Percentiles rank a stretch among this genome's conserved stretches.
Evolutionary conservation across 2,329 filamentous ascomycete genomes (phyloP).

Genomic region (Chrysoporthe austroafricana): DNA sequence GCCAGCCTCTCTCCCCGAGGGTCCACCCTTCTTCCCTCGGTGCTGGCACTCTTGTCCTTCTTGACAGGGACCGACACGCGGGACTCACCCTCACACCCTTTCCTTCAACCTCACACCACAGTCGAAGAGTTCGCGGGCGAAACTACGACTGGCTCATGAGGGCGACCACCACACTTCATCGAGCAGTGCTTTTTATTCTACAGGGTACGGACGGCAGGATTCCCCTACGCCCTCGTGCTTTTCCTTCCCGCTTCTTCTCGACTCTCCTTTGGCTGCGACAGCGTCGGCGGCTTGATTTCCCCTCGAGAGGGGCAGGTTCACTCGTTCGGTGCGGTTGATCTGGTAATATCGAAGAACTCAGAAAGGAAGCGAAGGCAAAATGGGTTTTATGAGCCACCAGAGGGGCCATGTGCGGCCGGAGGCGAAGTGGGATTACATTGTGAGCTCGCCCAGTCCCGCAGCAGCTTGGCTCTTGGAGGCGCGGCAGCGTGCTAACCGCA

Average conservation of each 20-base stretch:
- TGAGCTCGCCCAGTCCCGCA: constrained; percentile 46
- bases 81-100: background rate
- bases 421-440: constrained; percentile 94
- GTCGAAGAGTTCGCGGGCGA: constrained; percentile 42
- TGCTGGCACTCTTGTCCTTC: background rate
- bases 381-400: constrained; percentile 68
- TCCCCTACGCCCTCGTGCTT: constrained; percentile 29
- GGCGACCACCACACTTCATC: constrained; percentile 28
- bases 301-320: constrained; percentile 25
- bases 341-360: constrained; percentile 1
- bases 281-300: constrained; percentile 31
- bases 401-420: constrained; percentile 73
- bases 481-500: constrained; percentile 3
- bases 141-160: constrained; percentile 38
- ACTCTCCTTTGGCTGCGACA: constrained; percentile 30
- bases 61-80: background rate
- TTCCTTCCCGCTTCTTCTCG: constrained; percentile 17
- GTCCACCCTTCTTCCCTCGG: background rate
- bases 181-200: constrained; percentile 17
- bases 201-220: constrained; percentile 20
- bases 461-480: background rate
- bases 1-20: background rate
- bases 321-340: constrained; percentile 24
- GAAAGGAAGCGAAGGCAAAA: constrained; percentile 42
- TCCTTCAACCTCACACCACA: constrained; percentile 30